Evolutionary conservation across 495 filamentous ascomycete genomes (phyloP).

Genomic region (Friedmanniomyces endolithicus): DNA sequence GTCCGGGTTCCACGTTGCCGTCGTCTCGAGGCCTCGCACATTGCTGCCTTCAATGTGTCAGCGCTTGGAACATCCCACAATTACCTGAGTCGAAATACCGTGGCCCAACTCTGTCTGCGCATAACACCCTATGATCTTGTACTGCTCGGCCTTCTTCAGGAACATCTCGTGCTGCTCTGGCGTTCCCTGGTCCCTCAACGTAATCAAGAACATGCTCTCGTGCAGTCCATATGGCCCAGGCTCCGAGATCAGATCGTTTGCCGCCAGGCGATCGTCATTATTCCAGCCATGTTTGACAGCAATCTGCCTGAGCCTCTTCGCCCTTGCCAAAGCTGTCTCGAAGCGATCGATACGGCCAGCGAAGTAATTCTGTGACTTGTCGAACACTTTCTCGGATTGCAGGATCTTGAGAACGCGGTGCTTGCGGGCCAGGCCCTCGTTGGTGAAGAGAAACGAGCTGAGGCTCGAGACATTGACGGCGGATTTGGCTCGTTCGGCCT

Average conservation of each 20-base stretch:
- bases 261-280: slow-evolving; percentile 46
- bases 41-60: slow-evolving; percentile 37
- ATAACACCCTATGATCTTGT: slow-evolving; percentile 62
- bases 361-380: slow-evolving; percentile 58
- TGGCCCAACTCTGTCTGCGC: slow-evolving; percentile 68
- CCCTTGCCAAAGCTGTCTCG: slow-evolving; percentile 47
- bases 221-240: slow-evolving; percentile 57
- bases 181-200: slow-evolving; percentile 56
- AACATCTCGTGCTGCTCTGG: slow-evolving; percentile 58
- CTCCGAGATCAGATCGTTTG: slow-evolving; percentile 52
- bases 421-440: slow-evolving; percentile 42
- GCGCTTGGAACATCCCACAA: not conserved
- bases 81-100: slow-evolving; percentile 21
- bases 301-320: slow-evolving; percentile 54
- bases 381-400: slow-evolving; percentile 49
- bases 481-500: slow-evolving; percentile 47
- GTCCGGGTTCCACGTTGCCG: slow-evolving; percentile 53
- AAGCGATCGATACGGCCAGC: slow-evolving; percentile 52
- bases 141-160: slow-evolving; percentile 48
- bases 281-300: slow-evolving; percentile 49
- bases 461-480: slow-evolving; percentile 46
- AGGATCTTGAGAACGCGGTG: slow-evolving; percentile 43
- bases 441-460: slow-evolving; percentile 49
- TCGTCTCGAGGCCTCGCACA: slow-evolving; percentile 61
- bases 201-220: slow-evolving; percentile 55